Percentiles rank a stretch among this genome's conserved stretches.
Evolutionary conservation across 306 rosid genomes (phyloP).

Genomic region (Sechiopsis laciniata): DNA sequence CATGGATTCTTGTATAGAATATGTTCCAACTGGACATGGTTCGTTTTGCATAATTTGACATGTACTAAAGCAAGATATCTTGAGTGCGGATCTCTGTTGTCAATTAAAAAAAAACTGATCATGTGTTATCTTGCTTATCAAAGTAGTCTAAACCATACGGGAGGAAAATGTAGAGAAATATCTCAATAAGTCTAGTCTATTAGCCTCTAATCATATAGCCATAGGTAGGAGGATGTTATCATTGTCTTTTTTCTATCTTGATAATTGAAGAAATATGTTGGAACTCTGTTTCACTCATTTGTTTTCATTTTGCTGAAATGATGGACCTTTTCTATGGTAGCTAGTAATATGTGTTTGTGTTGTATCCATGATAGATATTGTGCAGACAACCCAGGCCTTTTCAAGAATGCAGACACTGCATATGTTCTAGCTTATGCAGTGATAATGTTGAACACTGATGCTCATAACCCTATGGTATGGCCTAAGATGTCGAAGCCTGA

Average conservation of each 20-base stretch:
- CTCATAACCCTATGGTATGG: conserved; percentile 99
- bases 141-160: not conserved
- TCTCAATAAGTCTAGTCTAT: not conserved
- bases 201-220: not conserved
- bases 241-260: not conserved
- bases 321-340: conserved; percentile 26
- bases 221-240: not conserved
- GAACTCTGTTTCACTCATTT: not conserved
- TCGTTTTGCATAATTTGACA: not conserved
- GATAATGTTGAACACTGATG: conserved; percentile 94
- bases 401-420: conserved; percentile 94
- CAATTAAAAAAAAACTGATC: not conserved
- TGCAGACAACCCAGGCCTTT: conserved; percentile 94
- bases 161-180: not conserved
- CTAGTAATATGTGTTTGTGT: conserved; percentile 29
- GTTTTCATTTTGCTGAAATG: conserved; percentile 16
- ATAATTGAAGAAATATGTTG: not conserved
- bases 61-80: not conserved
- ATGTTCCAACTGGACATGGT: not conserved
- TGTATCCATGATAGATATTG: conserved; percentile 70
- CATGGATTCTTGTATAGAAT: not conserved
- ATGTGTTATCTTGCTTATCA: not conserved
- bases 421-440: conserved; percentile 98
- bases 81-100: not conserved
- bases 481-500: conserved; percentile 97